A percentile compares a stretch with the other conserved stretches of the same genome.
Conservation (phyloP, 441 rosid species). For the Erysimum cheiri region DNA sequence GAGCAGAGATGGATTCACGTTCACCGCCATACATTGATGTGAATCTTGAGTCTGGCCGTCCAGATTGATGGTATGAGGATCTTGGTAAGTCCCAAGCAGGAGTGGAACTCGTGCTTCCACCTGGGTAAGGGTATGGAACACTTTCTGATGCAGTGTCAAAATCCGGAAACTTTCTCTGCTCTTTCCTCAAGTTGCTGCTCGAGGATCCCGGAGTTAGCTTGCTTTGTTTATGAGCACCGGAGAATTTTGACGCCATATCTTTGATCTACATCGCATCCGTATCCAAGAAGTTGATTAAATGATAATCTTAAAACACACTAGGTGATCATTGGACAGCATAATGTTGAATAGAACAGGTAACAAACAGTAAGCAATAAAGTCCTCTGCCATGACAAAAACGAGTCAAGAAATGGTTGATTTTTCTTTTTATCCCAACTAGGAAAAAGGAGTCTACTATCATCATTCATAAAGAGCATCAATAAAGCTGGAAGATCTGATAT, state of each 20-base stretch:
- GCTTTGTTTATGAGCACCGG: constrained; percentile 74
- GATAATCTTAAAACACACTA: constrained; percentile 4
- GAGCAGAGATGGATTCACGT: constrained; percentile 64
- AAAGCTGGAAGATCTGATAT: constrained; percentile 41
- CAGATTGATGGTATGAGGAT: constrained; percentile 50
- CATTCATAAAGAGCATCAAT: constrained; percentile 42
- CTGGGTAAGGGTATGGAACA: constrained; percentile 69
- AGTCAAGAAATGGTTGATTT: constrained; percentile 29
- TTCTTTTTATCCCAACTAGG: constrained; percentile 31
- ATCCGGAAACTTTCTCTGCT: constrained; percentile 67
- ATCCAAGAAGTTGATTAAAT: background rate
- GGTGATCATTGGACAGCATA: constrained; percentile 24
- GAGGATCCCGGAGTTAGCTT: constrained; percentile 74
- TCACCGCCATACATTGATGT: constrained; percentile 52
- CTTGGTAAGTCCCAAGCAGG: constrained; percentile 97
- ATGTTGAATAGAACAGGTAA: constrained; percentile 32
- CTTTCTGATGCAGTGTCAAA: constrained; percentile 82
- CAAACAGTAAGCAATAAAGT: constrained; percentile 32
- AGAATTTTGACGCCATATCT: constrained; percentile 91
- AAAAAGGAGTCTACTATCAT: constrained; percentile 43
- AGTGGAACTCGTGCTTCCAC: constrained; percentile 69
- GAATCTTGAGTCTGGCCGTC: constrained; percentile 61
- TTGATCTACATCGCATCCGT: constrained; percentile 68
- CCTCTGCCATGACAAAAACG: constrained; percentile 24
- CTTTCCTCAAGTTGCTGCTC: constrained; percentile 68